Evolutionary conservation across 495 filamentous ascomycete species (phyloP).

Genomic region (Neurospora cerealis): DNA sequence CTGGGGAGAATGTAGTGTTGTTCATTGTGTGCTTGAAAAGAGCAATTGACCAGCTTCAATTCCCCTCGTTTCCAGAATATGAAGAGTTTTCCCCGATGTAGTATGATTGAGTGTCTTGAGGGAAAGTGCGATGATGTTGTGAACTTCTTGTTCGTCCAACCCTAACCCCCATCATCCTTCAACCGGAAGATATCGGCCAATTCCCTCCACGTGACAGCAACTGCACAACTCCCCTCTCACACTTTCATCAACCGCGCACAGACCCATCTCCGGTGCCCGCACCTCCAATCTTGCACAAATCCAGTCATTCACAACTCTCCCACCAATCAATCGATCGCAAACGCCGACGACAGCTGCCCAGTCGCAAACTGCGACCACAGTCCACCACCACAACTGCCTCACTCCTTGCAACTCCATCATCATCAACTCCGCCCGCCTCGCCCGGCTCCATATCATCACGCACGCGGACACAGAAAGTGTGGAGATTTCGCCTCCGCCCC

Average conservation of each 20-base stretch:
- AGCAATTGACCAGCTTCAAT: neutral
- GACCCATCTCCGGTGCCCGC: neutral
- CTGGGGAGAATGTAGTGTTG: neutral
- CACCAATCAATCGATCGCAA: neutral
- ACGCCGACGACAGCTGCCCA: neutral
- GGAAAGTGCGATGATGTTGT: neutral
- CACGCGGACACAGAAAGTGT: neutral
- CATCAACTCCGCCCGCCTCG: neutral
- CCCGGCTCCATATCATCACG: neutral
- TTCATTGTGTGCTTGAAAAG: neutral
- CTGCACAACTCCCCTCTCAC: neutral
- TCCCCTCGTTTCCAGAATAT: rapidly evolving
- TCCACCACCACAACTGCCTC: neutral
- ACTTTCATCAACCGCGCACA: neutral
- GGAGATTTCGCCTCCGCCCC: neutral
- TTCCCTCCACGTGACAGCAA: neutral
- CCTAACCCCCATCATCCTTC: neutral
- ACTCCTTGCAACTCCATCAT: neutral
- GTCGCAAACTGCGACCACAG: neutral
- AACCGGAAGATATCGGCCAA: neutral
- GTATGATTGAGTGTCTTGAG: neutral
- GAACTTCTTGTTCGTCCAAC: neutral
- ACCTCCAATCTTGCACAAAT: neutral
- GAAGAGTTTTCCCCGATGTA: neutral
- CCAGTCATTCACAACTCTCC: neutral